These are phyloP conservation scores for Tuber calosporum DNA, from an alignment of 495 filamentous ascomycete species.

Conservation along the genomic window DNA sequence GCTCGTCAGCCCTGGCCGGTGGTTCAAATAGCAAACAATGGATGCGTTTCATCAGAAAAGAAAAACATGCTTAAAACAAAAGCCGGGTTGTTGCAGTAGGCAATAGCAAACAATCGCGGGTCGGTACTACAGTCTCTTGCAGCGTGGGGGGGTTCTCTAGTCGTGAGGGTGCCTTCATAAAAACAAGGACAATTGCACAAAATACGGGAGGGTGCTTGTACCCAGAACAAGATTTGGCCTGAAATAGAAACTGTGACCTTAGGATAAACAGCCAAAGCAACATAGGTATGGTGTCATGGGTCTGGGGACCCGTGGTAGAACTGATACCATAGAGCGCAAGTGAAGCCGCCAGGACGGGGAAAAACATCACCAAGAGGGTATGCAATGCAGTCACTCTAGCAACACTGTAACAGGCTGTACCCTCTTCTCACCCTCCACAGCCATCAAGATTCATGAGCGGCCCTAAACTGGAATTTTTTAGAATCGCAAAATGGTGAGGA, in stretches of 20 bases:
- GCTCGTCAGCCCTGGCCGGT: not conserved
- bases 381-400: too few species aligned
- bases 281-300: not conserved
- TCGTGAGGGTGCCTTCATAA: too few species aligned
- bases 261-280: not conserved
- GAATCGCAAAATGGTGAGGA: not conserved
- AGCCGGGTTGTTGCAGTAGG: not conserved
- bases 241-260: not conserved
- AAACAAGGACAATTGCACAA: not conserved
- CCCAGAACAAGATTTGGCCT: not conserved
- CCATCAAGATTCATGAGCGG: too few species aligned
- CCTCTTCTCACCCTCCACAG: not conserved
- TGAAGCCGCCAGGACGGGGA: too few species aligned
- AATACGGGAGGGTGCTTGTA: not conserved
- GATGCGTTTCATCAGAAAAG: too few species aligned
- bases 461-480: not conserved
- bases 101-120: not conserved
- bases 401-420: too few species aligned
- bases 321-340: too few species aligned
- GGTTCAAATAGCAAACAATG: not conserved
- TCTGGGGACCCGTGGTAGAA: not conserved
- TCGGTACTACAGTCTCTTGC: too few species aligned
- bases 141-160: too few species aligned
- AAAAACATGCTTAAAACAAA: not conserved
- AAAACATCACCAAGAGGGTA: too few species aligned